phyloP scores from a whole-genome alignment of 129 eudicot species.

The Chrysanthemum seticuspe region DNA sequence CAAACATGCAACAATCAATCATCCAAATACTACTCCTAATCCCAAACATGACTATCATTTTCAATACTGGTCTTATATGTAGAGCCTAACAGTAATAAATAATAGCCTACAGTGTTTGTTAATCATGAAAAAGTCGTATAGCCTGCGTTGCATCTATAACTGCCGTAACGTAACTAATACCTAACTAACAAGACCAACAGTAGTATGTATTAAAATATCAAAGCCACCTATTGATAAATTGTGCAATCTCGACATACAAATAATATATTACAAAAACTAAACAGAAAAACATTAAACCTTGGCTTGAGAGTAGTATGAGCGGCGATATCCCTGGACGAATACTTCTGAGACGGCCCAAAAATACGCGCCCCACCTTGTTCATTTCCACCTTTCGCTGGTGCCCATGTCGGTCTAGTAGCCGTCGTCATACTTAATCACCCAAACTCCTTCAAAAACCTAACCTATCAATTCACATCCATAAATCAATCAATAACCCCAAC shows the following conservation, averaged over 20 bases:
- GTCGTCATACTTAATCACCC: slow-evolving; percentile 76
- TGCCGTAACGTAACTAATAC: no score
- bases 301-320: slow-evolving; percentile 91
- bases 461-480: slow-evolving; percentile 6
- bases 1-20: no score
- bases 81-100: no score
- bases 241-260: background rate
- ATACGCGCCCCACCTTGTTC: slow-evolving; percentile 97
- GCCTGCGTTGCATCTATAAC: no score
- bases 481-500: slow-evolving; percentile 15
- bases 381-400: slow-evolving; percentile 99
- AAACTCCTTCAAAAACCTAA: background rate
- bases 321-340: slow-evolving; percentile 94
- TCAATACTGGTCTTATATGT: no score
- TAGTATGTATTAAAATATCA: no score
- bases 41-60: background rate
- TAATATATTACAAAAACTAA: background rate
- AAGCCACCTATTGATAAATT: no score
- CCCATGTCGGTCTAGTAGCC: slow-evolving; percentile 99
- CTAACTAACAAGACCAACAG: no score
- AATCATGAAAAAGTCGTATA: no score
- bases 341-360: slow-evolving; percentile 96
- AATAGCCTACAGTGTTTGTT: no score
- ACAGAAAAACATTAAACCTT: slow-evolving; percentile 41
- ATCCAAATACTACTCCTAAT: background rate